Evolutionary conservation across 73 alveolate genomes (phyloP), one percentile per base, ranked within the genome.

Genomic region (Stentor roeselii): DNA sequence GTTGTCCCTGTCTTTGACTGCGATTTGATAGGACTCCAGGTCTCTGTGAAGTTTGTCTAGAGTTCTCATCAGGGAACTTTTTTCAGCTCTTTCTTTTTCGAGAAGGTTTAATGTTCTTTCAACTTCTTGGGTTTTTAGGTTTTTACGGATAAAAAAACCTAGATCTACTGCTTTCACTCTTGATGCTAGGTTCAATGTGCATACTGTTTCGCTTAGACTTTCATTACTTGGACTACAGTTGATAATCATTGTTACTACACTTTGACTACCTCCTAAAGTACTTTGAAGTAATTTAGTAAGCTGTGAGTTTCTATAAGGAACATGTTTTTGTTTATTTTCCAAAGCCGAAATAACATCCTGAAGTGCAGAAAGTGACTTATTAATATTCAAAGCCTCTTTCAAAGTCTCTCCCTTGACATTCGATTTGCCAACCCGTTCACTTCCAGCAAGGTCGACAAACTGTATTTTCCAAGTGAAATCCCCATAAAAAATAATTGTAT

Each of bases 371-470:
- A 89, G 90, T 75, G 90, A 80, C 2, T 86, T 76, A 86, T 89
- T 89, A 35, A 89, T 89, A 59, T 59, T 78, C 6, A 89, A 82
- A 36, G 95, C 87, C 82, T 89, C 95, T 85, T 89, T 89, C 75
- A 86, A 83, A 75, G 27, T 58, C 97, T 84, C 3, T 85, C 92
- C 4, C n/a, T n/a, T n/a, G n/a, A n/a, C n/a, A n/a, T n/a, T n/a
- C n/a, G n/a, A n/a, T n/a, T n/a, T n/a, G n/a, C n/a, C n/a, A n/a
- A n/a, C n/a, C n/a, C n/a, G n/a, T 85, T 95, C 99, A 84, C 97
- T 92, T 34, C 99, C 99, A 42, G 99, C 99, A 36, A 95, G 80
- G n/a, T n/a, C n/a, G n/a, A n/a, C n/a, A n/a, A n/a, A n/a, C n/a
- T n/a, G n/a, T n/a, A n/a, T n/a, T n/a, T n/a, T n/a, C n/a, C n/a